These are phyloP conservation scores for Gynostemma pentaphyllum DNA, from an alignment of 306 rosid genomes.

Conservation along the genomic window DNA sequence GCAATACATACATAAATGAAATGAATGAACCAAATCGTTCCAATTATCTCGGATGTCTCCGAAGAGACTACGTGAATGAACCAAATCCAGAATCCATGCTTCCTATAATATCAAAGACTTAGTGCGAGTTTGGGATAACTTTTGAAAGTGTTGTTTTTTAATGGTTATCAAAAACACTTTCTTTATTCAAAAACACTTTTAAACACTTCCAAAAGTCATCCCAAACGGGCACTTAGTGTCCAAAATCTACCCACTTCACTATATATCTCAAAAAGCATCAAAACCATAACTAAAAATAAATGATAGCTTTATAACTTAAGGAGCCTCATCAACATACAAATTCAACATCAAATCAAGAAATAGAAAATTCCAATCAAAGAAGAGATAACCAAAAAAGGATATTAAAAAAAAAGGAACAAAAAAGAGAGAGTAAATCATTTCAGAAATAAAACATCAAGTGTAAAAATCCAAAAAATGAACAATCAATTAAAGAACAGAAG, in stretches of 20 bases:
- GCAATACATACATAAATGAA: too few species aligned
- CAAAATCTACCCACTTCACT: conserved; percentile 1
- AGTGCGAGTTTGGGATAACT: too few species aligned
- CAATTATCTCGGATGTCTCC: too few species aligned
- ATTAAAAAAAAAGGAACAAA: not conserved
- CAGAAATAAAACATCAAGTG: not conserved
- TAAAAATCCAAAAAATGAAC: not conserved
- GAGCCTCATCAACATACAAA: not conserved
- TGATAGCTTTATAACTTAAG: not conserved
- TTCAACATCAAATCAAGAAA: conserved; percentile 4
- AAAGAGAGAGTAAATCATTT: not conserved
- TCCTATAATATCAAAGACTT: too few species aligned
- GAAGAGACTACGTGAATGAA: too few species aligned
- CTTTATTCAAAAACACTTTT: too few species aligned
- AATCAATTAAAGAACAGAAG: not conserved
- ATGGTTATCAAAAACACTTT: too few species aligned
- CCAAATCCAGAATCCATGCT: too few species aligned
- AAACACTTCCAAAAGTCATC: too few species aligned
- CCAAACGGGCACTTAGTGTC: too few species aligned
- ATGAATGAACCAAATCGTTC: too few species aligned
- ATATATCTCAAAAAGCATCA: not conserved
- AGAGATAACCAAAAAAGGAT: not conserved
- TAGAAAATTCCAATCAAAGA: not conserved
- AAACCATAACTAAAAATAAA: not conserved
- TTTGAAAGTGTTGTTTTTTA: too few species aligned